A percentile compares a stretch with the other conserved stretches of the same genome.
These are phyloP conservation scores for Fraxinus sp. DNA, from an alignment of 305 asterid genomes.

Conservation along the genomic window DNA sequence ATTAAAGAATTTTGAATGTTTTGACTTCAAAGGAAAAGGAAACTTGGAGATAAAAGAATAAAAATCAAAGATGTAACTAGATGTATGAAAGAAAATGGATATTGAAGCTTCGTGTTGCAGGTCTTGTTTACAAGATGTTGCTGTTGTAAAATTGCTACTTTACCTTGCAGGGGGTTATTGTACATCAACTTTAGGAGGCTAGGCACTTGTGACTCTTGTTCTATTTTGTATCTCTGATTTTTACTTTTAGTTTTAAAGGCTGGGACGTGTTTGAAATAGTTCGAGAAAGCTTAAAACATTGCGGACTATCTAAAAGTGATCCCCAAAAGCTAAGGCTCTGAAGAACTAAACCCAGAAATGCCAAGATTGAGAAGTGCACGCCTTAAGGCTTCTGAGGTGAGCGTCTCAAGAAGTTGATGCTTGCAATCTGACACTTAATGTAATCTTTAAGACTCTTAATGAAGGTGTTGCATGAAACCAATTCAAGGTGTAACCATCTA, in stretches of 20 bases:
- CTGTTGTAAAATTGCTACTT: not conserved
- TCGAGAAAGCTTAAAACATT: not conserved
- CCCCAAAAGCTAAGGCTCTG: too few relatives aligned
- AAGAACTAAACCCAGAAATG: too few relatives aligned
- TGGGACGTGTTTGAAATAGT: not conserved
- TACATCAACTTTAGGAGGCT: not conserved
- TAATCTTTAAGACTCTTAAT: too few relatives aligned
- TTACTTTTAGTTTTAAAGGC: not conserved
- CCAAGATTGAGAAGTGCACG: too few relatives aligned
- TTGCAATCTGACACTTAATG: too few relatives aligned
- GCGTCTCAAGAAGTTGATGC: too few relatives aligned
- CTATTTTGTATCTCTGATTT: not conserved
- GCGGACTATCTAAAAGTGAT: too few relatives aligned
- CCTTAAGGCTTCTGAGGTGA: too few relatives aligned
- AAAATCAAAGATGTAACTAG: not conserved
- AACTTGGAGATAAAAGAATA: not conserved
- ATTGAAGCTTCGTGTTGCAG: not conserved
- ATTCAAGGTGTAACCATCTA: not conserved
- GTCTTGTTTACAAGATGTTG: not conserved
- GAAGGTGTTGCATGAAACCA: too few relatives aligned
- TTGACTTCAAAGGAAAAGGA: not conserved
- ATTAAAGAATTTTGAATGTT: not conserved
- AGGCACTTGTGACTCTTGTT: not conserved
- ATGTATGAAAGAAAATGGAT: not conserved
- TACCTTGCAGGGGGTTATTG: not conserved